These are phyloP conservation scores for Sanghuangporus weigelae DNA, from an alignment of 1,284 basidiomycete genomes.

Conservation along the genomic window DNA sequence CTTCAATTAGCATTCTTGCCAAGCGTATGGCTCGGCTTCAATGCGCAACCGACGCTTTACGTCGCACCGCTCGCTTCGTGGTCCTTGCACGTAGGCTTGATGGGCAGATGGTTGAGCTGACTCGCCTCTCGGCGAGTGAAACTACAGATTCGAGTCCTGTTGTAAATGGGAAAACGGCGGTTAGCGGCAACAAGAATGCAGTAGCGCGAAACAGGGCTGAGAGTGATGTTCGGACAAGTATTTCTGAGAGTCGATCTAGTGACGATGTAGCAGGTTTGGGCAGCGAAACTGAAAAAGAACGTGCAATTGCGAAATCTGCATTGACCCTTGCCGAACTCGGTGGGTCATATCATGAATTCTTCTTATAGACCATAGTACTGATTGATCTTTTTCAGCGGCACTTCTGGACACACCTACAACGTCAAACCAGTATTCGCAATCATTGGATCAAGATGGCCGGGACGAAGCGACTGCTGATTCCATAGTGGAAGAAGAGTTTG, in stretches of 20 bases:
- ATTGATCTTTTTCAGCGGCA: background rate
- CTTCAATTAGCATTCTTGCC: slow-evolving; percentile 66
- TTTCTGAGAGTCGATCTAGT: background rate
- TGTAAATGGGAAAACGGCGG: background rate
- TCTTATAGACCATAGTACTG: background rate
- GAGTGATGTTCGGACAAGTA: background rate
- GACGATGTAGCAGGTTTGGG: slow-evolving; percentile 27
- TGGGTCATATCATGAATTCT: slow-evolving; percentile 26
- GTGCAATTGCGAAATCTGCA: slow-evolving; percentile 85
- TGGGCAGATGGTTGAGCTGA: slow-evolving; percentile 70
- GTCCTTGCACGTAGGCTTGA: slow-evolving; percentile 77
- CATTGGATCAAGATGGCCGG: background rate
- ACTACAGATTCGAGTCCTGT: slow-evolving; percentile 19
- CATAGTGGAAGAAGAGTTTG: background rate
- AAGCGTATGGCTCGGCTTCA: slow-evolving; percentile 70
- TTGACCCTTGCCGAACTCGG: slow-evolving; percentile 86
- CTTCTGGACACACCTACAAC: slow-evolving; percentile 8
- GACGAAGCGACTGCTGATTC: background rate
- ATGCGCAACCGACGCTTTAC: slow-evolving; percentile 76
- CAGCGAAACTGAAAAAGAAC: slow-evolving; percentile 74
- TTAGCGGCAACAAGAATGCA: background rate
- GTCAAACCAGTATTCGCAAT: too few relatives aligned
- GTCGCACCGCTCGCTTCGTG: slow-evolving; percentile 79
- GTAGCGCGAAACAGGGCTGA: background rate
- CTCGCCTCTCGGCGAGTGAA: slow-evolving; percentile 22